phyloP scores from a whole-genome alignment of 2,329 filamentous ascomycete species.

The Penicillium sclerotigenum region DNA sequence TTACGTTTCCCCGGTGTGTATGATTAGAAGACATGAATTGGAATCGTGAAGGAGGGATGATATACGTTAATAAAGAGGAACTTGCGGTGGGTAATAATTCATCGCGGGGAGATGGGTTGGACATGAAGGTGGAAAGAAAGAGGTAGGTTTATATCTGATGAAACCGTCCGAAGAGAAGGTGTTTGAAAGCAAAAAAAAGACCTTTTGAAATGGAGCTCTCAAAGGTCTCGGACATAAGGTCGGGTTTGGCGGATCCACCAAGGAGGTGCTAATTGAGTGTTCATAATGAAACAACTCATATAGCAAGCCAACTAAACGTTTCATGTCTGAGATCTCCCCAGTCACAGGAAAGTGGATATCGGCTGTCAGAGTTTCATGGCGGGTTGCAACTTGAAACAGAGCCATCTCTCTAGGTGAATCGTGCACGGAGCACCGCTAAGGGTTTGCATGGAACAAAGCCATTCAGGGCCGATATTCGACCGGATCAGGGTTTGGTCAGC shows the following conservation, averaged over 20 bases:
- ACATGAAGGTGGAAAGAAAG: not conserved
- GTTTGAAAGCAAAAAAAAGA: not conserved
- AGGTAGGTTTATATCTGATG: not conserved
- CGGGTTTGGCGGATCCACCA: not conserved
- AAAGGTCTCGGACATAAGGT: not conserved
- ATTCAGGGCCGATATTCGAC: not conserved
- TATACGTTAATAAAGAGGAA: slow-evolving; percentile 7
- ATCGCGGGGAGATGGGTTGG: not conserved
- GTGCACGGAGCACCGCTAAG: slow-evolving; percentile 7
- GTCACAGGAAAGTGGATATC: slow-evolving; percentile 1
- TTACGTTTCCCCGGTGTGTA: slow-evolving; percentile 6
- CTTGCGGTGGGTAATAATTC: not conserved
- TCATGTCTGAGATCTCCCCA: not conserved
- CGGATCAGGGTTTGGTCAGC: slow-evolving; percentile 16
- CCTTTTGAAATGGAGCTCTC: not conserved
- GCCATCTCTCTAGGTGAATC: not conserved
- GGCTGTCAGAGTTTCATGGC: slow-evolving; percentile 1
- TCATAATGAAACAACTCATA: not conserved
- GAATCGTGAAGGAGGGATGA: slow-evolving; percentile 1
- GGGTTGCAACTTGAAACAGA: slow-evolving; percentile 2
- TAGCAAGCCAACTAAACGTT: not conserved
- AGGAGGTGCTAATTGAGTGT: not conserved
- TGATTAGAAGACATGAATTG: slow-evolving; percentile 9
- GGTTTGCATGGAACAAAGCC: slow-evolving; percentile 13
- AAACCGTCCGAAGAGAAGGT: not conserved